These are phyloP conservation scores for Aureobasidium sp. DNA, from an alignment of 2,329 filamentous ascomycete species.

Conservation along the genomic window DNA sequence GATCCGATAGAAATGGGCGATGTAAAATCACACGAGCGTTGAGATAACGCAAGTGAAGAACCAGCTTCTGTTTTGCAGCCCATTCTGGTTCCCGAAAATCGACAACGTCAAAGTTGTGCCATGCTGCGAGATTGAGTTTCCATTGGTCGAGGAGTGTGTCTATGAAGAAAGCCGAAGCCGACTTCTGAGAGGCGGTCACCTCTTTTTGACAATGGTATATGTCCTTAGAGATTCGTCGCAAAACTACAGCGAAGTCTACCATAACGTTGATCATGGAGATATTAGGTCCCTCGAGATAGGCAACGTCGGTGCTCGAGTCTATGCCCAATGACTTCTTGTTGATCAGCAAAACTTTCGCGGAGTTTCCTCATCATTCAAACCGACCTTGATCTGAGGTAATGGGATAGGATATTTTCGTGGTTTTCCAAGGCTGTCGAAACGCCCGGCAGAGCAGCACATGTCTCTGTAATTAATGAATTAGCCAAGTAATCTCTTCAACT, in stretches of 20 bases:
- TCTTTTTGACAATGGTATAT: slow-evolving; percentile 20
- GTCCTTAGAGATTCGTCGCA: slow-evolving; percentile 25
- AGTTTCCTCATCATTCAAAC: not conserved
- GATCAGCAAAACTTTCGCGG: not conserved
- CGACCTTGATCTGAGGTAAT: slow-evolving; percentile 2
- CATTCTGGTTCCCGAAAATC: slow-evolving; percentile 24
- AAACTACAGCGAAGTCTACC: slow-evolving; percentile 19
- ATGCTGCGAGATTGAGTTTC: slow-evolving; percentile 15
- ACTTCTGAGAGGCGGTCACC: not conserved
- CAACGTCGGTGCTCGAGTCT: not conserved
- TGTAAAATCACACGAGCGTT: slow-evolving; percentile 29
- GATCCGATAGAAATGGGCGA: slow-evolving; percentile 25
- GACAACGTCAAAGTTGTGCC: slow-evolving; percentile 14
- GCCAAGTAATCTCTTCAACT: no score
- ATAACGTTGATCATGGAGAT: slow-evolving; percentile 13
- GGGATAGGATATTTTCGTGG: slow-evolving; percentile 25
- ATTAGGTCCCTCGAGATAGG: not conserved
- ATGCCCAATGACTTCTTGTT: not conserved
- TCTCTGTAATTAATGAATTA: slow-evolving; percentile 19
- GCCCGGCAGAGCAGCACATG: slow-evolving; percentile 28
- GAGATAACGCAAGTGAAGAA: slow-evolving; percentile 27
- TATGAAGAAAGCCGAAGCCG: slow-evolving; percentile 20
- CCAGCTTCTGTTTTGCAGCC: slow-evolving; percentile 29
- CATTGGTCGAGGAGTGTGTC: slow-evolving; percentile 17
- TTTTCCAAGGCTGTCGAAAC: slow-evolving; percentile 27